Evolutionary conservation across 495 filamentous ascomycete species (phyloP), one percentile per base, ranked within the genome.

Genomic region (Hypoxylon lienhwacheense): DNA sequence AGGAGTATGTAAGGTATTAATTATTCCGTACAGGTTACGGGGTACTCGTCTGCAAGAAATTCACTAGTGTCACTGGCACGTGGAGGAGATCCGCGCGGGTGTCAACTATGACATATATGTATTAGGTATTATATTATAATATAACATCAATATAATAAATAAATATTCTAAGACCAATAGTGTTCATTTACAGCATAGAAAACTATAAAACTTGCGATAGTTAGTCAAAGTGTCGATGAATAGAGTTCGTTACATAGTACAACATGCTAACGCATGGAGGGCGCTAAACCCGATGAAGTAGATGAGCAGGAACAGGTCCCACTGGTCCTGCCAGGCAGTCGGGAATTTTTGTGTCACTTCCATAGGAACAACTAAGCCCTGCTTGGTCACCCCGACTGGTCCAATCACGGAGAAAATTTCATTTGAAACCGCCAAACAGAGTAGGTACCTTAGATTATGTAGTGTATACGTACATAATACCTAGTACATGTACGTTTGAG

Each of bases 271-370:
- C 35, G 7, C 12, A 22, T 42, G 35, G 19, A 24, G 20, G 31
- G 22, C 46, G 21, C 44, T 50, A 51, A 50, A 26, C 45, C 10
- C 2, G 0, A 32, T 37, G 7, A 17, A 32, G 53, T 39, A 56
- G 24, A 24, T 22, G 39, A 45, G 19, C 7, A 16, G 24, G 22
- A 16, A 28, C 24, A 26, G 41, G 46, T 45, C 33, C 34, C 25
- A 24, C 25, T 5, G 4, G 26, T 34, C 50, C 53, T 12, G 47
- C 58, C 52, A 56, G 47, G 47, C 19, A 28, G 24, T 61, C 58
- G 58, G 58, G 58, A 61, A 56, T 56, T 61, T 61, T 55, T 55
- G 57, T 61, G 46, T 52, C 47, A 55, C 51, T 52, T 51, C 51
- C 41, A 36, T 37, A 29, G 29, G 15, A 12, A 35, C 6, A 15